Evolutionary conservation across 441 rosid species (phyloP), one percentile per base, ranked within the genome.

Genomic region (Pelargonium cotyledonis): DNA sequence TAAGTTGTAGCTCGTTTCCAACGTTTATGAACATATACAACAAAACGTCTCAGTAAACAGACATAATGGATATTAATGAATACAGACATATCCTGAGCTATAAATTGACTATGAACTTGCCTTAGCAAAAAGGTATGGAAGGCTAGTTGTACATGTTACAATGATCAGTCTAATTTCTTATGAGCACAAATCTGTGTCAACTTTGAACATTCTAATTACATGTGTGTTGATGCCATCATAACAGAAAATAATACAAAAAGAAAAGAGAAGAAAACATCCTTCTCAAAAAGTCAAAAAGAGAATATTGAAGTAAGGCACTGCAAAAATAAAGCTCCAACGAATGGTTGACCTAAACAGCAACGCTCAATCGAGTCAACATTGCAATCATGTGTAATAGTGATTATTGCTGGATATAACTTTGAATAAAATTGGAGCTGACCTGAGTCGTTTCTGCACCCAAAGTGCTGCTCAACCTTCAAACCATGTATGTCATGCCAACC

Each of bases 401-500:
- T 41, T 12, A 46, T 0, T 14, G 15, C 14, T 46, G 53, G 5
- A 46, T 46, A 10, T 46, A 46, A 46, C 15, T 41, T 46, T 12
- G 53, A 46, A 46, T 12, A 46, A 46, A 46, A 11, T 46, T 14
- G 53, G 53, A 11, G 53, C 14, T 46, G 44, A 41, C 44, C 44
- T 41, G n/a, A 44, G 49, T 9, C 49, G 12, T 44, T 44, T 44
- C 49, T 8, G 49, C n/a, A 44, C 49, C n/a, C 49, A 0, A 44
- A 10, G 49, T 44, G 49, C 49, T 44, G 14, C 14, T 11, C 14
- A 70, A 69, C 57, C 69, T 67, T 88, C 80, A 95, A 65, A 95
- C 99, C 99, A 92, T 95, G 83, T 95, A 95, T 40, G 99, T 95
- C 99, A 92, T 95, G 55, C 97, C 96, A 5, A 95, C 99, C 85